Evolutionary conservation across 2,329 filamentous ascomycete species (phyloP), one percentile per base, ranked within the genome.

Genomic region (Chaetomiaceae sp.): DNA sequence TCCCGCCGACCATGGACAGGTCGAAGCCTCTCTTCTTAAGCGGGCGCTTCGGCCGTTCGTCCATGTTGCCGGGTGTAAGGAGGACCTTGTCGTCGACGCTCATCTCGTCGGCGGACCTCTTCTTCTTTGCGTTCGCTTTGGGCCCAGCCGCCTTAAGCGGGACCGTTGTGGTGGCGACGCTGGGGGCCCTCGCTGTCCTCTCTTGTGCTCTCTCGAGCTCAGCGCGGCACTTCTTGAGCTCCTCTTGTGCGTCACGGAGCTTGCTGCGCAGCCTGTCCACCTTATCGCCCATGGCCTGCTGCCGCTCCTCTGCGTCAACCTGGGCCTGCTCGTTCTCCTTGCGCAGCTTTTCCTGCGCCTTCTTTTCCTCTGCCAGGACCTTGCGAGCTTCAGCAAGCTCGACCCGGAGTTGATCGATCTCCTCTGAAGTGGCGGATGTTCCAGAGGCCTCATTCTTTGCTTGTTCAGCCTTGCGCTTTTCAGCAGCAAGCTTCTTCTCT

Each of bases 1-100:
- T 96, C 65, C 95, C 89, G 27, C 88, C 90, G 5, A 88, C 75
- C 51, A 83, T 72, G 1, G 81, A 78, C 34, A 81, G 79, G 19
- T 83, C 80, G 25, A 74, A 68, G 44, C 74, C 78, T 51, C 77
- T 74, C 66, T 83, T 85, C 69, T 85, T 87, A 55, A 71, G 62
- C 31, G 68, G 67, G 38, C 73, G 73, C 59, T 72, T 75, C 51
- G 66, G 61, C 47, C 70, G 66, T 54, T 72, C 57, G 45, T 74
- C 66, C 38, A 58, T 54, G 60, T 65, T 38, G 33, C 61, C 74
- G 48, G 65, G 77, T 27, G 61, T 79, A 64, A 64, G 74, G 4
- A 80, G 75, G 38, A 75, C 69, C 51, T 78, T 76, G 27, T 80
- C 77, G 29, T 76, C 73, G 17, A 69, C 63, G 54, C 66, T 70